phyloP scores from a whole-genome alignment of 371 early-diverging fungal genomes.

The Mucor indicus region DNA sequence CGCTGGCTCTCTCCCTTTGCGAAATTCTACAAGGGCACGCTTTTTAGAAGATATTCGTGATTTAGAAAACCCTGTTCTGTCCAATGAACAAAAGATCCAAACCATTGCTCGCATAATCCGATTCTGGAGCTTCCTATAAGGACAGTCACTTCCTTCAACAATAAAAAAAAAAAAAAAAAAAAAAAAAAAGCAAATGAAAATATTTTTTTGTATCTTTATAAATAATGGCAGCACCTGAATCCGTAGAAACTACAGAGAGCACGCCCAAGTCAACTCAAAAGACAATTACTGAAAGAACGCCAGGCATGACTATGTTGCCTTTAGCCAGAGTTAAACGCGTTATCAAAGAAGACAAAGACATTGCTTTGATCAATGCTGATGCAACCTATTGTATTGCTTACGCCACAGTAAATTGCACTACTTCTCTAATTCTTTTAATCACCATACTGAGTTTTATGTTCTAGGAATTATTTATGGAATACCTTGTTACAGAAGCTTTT shows the following conservation, averaged over 20 bases:
- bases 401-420: constrained; percentile 59
- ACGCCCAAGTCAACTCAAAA: constrained; percentile 3
- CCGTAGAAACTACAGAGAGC: no score
- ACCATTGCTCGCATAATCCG: constrained; percentile 67
- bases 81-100: constrained; percentile 55
- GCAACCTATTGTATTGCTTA: constrained; percentile 74
- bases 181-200: constrained; percentile 5
- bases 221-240: no score
- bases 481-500: constrained; percentile 65
- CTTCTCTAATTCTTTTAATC: not conserved
- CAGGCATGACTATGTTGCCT: constrained; percentile 65
- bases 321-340: constrained; percentile 79
- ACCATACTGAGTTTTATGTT: not conserved
- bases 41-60: constrained; percentile 74
- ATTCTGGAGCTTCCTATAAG: no score
- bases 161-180: not conserved
- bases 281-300: constrained; percentile 22
- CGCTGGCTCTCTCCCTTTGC: constrained; percentile 46
- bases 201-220: no score
- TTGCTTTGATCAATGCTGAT: constrained; percentile 66
- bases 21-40: constrained; percentile 53
- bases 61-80: constrained; percentile 60
- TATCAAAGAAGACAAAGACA: constrained; percentile 82
- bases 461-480: constrained; percentile 78
- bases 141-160: no score